phyloP scores from a whole-genome alignment of 2,329 filamentous ascomycete genomes.

The Trichoderma breve region DNA sequence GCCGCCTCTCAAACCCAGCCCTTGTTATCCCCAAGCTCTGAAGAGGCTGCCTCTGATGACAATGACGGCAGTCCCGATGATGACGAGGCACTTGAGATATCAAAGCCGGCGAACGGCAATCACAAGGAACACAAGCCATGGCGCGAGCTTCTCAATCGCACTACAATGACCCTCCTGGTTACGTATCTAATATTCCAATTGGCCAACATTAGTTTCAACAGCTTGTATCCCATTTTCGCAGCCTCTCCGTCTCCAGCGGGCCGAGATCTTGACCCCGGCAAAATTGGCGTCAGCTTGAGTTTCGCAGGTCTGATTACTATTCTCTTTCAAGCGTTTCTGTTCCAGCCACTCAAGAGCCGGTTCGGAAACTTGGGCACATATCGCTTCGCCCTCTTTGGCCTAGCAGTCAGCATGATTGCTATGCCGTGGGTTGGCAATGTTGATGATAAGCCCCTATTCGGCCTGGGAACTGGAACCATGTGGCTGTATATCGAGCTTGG shows the following conservation, averaged over 20 bases:
- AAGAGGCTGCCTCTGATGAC: conserved; percentile 27
- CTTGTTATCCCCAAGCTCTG: conserved; percentile 27
- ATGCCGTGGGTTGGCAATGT: conserved; percentile 90
- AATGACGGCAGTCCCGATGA: conserved; percentile 22
- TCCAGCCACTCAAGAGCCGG: conserved; percentile 72
- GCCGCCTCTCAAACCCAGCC: conserved; percentile 28
- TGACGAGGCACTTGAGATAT: background rate
- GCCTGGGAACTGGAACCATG: conserved; percentile 59
- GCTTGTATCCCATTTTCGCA: conserved; percentile 89
- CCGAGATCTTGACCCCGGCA: conserved; percentile 69
- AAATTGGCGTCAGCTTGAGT: conserved; percentile 81
- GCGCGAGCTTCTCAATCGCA: conserved; percentile 68
- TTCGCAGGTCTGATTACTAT: conserved; percentile 85
- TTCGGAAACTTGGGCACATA: conserved; percentile 87
- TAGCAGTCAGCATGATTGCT: conserved; percentile 76
- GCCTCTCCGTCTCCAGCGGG: conserved; percentile 73
- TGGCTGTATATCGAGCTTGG: conserved; percentile 84
- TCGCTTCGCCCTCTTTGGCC: conserved; percentile 71
- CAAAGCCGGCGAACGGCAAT: conserved; percentile 11
- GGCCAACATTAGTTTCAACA: conserved; percentile 92
- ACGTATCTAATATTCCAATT: conserved; percentile 94
- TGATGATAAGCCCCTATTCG: conserved; percentile 54
- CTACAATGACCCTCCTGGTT: conserved; percentile 75
- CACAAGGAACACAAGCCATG: conserved; percentile 31
- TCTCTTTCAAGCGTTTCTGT: conserved; percentile 82